phyloP scores from a whole-genome alignment of 2,329 filamentous ascomycete genomes.

The Chrysosporium queenslandicum region DNA sequence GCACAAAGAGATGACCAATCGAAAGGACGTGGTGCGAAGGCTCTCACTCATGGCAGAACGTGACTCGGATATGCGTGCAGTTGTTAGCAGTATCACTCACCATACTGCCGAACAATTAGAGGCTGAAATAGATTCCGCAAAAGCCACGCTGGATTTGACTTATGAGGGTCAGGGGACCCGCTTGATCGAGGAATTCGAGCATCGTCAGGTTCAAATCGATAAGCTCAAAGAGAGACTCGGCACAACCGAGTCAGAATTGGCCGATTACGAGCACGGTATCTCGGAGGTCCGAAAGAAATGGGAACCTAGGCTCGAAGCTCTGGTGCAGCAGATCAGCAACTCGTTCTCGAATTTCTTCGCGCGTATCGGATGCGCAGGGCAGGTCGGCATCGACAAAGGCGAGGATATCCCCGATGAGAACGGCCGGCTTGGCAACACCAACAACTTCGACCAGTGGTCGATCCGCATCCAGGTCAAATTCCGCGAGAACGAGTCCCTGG shows the following conservation, averaged over 20 bases:
- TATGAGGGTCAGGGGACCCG: slow-evolving; percentile 62
- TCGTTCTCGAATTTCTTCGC: slow-evolving; percentile 91
- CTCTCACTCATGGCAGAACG: slow-evolving; percentile 11
- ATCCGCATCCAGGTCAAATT: slow-evolving; percentile 94
- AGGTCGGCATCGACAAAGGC: slow-evolving; percentile 75
- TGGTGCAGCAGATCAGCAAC: slow-evolving; percentile 72
- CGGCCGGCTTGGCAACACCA: slow-evolving; percentile 30
- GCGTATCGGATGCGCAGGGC: slow-evolving; percentile 85
- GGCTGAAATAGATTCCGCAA: slow-evolving; percentile 62
- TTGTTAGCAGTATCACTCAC: slow-evolving; percentile 22
- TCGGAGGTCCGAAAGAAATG: slow-evolving; percentile 58
- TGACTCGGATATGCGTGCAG: background rate
- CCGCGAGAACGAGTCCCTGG: slow-evolving; percentile 72
- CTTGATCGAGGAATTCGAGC: slow-evolving; percentile 67
- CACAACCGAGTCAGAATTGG: slow-evolving; percentile 46
- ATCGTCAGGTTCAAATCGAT: slow-evolving; percentile 59
- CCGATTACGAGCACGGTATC: slow-evolving; percentile 50
- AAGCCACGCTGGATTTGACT: slow-evolving; percentile 67
- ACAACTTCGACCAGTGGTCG: slow-evolving; percentile 89
- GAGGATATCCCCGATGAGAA: slow-evolving; percentile 28
- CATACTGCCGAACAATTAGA: slow-evolving; percentile 56
- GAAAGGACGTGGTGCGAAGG: slow-evolving; percentile 15
- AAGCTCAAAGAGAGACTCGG: slow-evolving; percentile 52
- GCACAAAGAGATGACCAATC: background rate
- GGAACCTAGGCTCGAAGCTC: slow-evolving; percentile 71